A percentile compares a stretch with the other conserved stretches of the same genome.
phyloP scores from a whole-genome alignment of 148 eudicot species.

The Suaeda aralocaspica region DNA sequence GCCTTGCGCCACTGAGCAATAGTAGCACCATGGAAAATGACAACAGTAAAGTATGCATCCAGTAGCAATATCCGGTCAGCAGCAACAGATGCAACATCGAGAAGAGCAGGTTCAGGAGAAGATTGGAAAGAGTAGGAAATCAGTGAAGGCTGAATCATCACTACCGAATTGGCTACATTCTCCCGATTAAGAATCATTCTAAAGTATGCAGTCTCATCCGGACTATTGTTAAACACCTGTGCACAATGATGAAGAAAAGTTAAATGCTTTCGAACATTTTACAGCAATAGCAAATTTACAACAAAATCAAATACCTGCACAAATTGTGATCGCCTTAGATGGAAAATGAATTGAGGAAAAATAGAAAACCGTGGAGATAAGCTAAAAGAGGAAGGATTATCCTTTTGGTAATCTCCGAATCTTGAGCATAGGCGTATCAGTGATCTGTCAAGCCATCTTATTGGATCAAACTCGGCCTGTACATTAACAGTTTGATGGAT shows the following conservation, averaged over 20 bases:
- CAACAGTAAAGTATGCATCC: constrained; percentile 84
- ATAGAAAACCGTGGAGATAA: constrained; percentile 84
- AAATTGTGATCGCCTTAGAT: constrained; percentile 90
- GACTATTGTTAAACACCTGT: constrained; percentile 97
- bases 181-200: constrained; percentile 93
- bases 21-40: constrained; percentile 88
- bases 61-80: constrained; percentile 77
- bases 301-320: constrained; percentile 56
- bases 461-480: constrained; percentile 96
- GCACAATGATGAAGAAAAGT: background rate
- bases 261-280: background rate
- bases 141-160: constrained; percentile 96
- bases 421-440: constrained; percentile 78
- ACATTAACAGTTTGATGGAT: constrained; percentile 13
- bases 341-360: constrained; percentile 90
- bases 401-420: constrained; percentile 91
- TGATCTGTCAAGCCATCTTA: constrained; percentile 94
- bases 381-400: constrained; percentile 68
- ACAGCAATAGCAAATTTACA: background rate
- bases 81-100: constrained; percentile 83
- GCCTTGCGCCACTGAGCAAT: constrained; percentile 97
- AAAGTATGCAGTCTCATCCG: constrained; percentile 97
- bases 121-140: constrained; percentile 82
- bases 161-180: constrained; percentile 89
- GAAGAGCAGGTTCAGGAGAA: constrained; percentile 80